Percentiles rank a stretch among this genome's conserved stretches.
Evolutionary conservation across 768 basidiomycete genomes (phyloP).

Genomic region (Suillus occidentalis): DNA sequence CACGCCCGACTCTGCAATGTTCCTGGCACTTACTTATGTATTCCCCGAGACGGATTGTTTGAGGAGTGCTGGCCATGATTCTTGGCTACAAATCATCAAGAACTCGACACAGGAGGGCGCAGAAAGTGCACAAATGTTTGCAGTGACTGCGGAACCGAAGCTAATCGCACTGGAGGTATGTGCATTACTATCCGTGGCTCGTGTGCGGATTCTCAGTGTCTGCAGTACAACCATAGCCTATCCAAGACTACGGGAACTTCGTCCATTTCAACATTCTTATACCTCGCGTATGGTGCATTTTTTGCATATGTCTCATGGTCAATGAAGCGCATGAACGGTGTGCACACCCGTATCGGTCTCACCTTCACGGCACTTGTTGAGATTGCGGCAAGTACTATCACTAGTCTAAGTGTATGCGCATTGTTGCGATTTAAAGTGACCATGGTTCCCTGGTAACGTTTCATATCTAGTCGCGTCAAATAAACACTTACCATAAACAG

Average conservation of each 20-base stretch:
- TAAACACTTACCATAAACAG: constrained; percentile 36
- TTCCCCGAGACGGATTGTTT: constrained; percentile 76
- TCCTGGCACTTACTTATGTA: constrained; percentile 80
- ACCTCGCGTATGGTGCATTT: constrained; percentile 75
- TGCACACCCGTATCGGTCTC: constrained; percentile 89
- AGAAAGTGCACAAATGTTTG: constrained; percentile 35
- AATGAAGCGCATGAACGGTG: constrained; percentile 73
- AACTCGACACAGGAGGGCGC: constrained; percentile 36
- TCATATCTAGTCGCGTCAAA: constrained; percentile 5
- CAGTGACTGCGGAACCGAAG: constrained; percentile 42
- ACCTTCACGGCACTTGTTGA: constrained; percentile 93
- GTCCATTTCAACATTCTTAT: constrained; percentile 69
- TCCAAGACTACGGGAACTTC: constrained; percentile 49
- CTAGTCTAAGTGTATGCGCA: constrained; percentile 89
- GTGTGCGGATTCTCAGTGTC: constrained; percentile 14
- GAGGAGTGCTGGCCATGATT: constrained; percentile 55
- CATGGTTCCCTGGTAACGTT: constrained; percentile 81
- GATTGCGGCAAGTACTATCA: constrained; percentile 89
- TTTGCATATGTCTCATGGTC: constrained; percentile 74
- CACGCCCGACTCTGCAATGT: constrained; percentile 64
- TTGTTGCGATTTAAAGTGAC: constrained; percentile 86
- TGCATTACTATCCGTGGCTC: constrained; percentile 19
- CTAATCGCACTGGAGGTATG: constrained; percentile 47
- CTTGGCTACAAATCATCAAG: constrained; percentile 61
- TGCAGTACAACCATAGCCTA: constrained; percentile 53